Base-by-base conservation (phyloP, 495 filamentous ascomycete genomes). In the Delitschia confertaspora region DNA sequence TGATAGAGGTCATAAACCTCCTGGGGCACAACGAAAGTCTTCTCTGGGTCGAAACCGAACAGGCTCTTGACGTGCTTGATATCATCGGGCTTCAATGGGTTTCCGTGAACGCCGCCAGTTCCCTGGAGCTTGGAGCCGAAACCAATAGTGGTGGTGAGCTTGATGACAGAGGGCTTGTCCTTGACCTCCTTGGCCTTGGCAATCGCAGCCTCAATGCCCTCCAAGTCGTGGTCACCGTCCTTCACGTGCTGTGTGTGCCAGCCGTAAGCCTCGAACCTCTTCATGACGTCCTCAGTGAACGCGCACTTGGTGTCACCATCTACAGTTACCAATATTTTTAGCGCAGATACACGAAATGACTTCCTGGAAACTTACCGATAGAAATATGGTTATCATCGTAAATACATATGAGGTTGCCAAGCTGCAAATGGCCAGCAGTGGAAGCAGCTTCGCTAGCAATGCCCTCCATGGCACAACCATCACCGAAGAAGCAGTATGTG, bases 341-440 rank as follows among this genome's bases (percentile, higher is more conserved):
- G 37, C 32, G 30, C 11, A 6, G 22, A 16, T 47, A 40, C 25
- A 22, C 20, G 22, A 30, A 29, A 10, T 10, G 23, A 20, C 6
- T 2, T 4, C 10, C 9, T 18, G 23, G 40, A 23, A 22, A 39
- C 74, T 55, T 68, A 84, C 81, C 79, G 55, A 85, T 85, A 60
- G 86, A 93, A 64, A 98, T 98, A 61, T 91, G 82, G 74, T 99
- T 99, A 73, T 99, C 91, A 61, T 99, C 91, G 65, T 91, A 99
- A 67, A 99, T 74, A 62, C 75, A 76, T 63, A 99, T 96, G 49
- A 99, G 70, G 76, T 96, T 99, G 49, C 91, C 93, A 26, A 99
- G 74, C 73, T 96, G 86, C 67, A 96, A 71, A 69, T 99, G 91
- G 64, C 91, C 91, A 53, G 91, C 91, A 59, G 81, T 75, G 35